Percentiles rank a stretch among this genome's conserved stretches.
Conservation (phyloP, 1,284 basidiomycete genomes). For the Xanthoconium separans region DNA sequence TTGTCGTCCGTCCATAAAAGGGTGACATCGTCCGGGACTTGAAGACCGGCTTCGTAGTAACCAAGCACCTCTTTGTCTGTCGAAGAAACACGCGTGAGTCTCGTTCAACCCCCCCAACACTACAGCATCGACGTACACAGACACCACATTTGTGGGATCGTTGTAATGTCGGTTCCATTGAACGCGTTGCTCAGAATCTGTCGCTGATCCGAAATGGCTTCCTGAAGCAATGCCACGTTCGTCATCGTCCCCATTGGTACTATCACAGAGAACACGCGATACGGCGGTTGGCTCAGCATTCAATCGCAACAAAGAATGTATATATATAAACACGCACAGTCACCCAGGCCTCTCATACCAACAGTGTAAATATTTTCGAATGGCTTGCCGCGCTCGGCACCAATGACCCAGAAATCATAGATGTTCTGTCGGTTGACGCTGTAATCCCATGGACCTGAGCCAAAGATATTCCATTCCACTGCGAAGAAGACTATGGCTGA, state of each 20-base stretch:
- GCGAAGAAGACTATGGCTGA: neutral
- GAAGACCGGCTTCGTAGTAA: neutral
- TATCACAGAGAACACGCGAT: too few species aligned
- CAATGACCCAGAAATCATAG: neutral
- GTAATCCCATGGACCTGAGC: neutral
- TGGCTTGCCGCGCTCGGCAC: neutral
- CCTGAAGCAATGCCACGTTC: neutral
- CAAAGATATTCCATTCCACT: conserved; percentile 2
- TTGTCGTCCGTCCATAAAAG: neutral
- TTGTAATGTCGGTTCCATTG: neutral
- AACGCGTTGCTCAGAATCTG: too few species aligned
- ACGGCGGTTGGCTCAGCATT: neutral
- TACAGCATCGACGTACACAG: neutral
- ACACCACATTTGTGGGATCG: conserved; percentile 1
- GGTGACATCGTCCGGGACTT: neutral
- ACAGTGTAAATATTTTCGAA: conserved; percentile 1
- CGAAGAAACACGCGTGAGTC: too few species aligned
- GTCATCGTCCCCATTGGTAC: neutral
- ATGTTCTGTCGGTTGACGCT: neutral
- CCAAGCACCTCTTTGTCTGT: conserved; percentile 1
- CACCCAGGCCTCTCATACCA: neutral
- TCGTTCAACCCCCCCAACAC: neutral
- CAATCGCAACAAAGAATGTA: neutral
- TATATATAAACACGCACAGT: neutral
- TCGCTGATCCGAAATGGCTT: too few species aligned